Evolutionary conservation across 2,329 filamentous ascomycete species (phyloP).

Genomic region (Colletotrichum cereale): DNA sequence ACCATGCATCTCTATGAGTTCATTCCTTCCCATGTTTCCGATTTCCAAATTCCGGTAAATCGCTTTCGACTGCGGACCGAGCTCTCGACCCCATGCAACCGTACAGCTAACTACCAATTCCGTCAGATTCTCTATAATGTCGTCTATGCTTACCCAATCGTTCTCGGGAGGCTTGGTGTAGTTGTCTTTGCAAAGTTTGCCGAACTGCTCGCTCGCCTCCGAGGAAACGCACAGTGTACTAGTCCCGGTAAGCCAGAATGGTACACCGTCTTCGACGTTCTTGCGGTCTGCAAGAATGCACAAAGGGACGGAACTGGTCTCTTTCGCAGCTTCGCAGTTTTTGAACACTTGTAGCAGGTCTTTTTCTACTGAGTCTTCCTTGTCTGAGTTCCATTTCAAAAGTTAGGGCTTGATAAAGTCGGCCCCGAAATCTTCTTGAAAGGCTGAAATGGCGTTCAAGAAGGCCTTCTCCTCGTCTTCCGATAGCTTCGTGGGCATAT

Average conservation of each 20-base stretch:
- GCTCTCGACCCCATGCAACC: background rate
- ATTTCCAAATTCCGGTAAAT: slow-evolving; percentile 8
- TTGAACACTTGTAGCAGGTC: background rate
- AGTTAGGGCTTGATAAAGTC: background rate
- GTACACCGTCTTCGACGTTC: slow-evolving; percentile 11
- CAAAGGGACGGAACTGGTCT: rapidly evolving
- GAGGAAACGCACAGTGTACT: background rate
- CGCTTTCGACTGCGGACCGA: background rate
- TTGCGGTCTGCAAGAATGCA: background rate
- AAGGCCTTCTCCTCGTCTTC: background rate
- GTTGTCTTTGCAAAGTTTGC: background rate
- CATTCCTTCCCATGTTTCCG: background rate
- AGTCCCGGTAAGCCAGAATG: background rate
- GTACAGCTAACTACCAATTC: background rate
- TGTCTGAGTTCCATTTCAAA: background rate
- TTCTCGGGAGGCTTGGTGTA: background rate
- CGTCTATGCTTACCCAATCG: background rate
- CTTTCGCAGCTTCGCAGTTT: background rate
- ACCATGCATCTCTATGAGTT: background rate
- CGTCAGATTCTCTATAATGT: background rate
- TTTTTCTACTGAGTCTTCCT: background rate
- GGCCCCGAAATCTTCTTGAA: background rate
- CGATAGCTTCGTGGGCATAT: background rate
- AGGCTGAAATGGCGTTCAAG: background rate
- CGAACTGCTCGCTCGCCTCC: background rate